These are phyloP conservation scores for Jaapia argillacea DNA, from an alignment of 768 basidiomycete species.

Conservation along the genomic window DNA sequence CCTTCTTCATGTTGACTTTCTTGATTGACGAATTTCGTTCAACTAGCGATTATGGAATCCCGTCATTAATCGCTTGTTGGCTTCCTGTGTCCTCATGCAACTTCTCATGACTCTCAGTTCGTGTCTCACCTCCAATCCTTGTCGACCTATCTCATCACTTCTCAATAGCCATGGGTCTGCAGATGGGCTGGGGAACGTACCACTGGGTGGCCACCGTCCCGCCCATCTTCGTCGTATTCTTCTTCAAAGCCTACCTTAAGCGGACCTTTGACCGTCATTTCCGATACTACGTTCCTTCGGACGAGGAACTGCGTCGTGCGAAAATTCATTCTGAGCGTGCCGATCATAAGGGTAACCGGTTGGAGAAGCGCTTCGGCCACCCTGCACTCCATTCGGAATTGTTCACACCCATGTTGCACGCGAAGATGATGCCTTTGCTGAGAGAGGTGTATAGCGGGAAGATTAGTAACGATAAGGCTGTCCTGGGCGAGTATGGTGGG, in stretches of 20 bases:
- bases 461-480: slow-evolving; percentile 51
- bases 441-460: slow-evolving; percentile 70
- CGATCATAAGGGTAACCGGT: slow-evolving; percentile 61
- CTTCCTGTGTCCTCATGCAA: slow-evolving; percentile 81
- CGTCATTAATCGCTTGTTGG: slow-evolving; percentile 80
- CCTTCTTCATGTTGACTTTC: background rate
- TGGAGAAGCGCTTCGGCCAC: slow-evolving; percentile 91
- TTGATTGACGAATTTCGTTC: slow-evolving; percentile 3
- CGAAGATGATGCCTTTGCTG: slow-evolving; percentile 75
- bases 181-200: slow-evolving; percentile 58
- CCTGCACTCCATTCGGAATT: slow-evolving; percentile 82
- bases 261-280: slow-evolving; percentile 59
- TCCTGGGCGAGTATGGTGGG: slow-evolving; percentile 69
- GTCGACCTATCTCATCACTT: no score
- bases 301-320: slow-evolving; percentile 61
- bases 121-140: slow-evolving; percentile 26
- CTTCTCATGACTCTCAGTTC: slow-evolving; percentile 75
- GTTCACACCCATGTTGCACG: slow-evolving; percentile 83
- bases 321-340: slow-evolving; percentile 72
- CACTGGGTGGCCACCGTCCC: slow-evolving; percentile 82
- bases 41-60: slow-evolving; percentile 85
- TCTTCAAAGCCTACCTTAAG: slow-evolving; percentile 81
- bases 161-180: slow-evolving; percentile 79
- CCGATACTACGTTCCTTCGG: slow-evolving; percentile 77
- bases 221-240: slow-evolving; percentile 66